phyloP scores from a whole-genome alignment of 2,329 filamentous ascomycete species.

The Pseudogymnoascus destructans region DNA sequence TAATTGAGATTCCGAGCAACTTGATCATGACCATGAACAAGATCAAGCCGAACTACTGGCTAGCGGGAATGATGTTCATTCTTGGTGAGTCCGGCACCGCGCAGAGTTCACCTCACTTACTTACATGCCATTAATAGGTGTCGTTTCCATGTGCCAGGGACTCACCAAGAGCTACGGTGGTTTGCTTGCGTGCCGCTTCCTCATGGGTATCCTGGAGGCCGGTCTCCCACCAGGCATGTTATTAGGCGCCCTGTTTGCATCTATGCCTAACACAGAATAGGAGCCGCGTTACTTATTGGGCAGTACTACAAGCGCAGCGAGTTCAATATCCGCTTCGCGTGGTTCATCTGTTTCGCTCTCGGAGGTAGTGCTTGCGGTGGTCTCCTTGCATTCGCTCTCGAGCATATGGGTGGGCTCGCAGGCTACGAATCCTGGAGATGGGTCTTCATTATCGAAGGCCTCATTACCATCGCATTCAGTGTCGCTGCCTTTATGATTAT shows the following conservation, averaged over 20 bases:
- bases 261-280: slow-evolving; percentile 13
- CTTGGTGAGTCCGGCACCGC: slow-evolving; percentile 26
- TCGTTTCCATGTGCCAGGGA: slow-evolving; percentile 32
- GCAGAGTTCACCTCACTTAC: slow-evolving; percentile 3
- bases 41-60: slow-evolving; percentile 28
- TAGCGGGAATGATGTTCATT: slow-evolving; percentile 31
- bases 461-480: slow-evolving; percentile 12
- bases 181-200: slow-evolving; percentile 18
- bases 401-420: slow-evolving; percentile 29
- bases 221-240: slow-evolving; percentile 23
- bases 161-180: slow-evolving; percentile 30
- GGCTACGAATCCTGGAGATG: slow-evolving; percentile 32
- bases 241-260: slow-evolving; percentile 21
- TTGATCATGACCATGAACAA: slow-evolving; percentile 30
- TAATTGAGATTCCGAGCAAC: slow-evolving; percentile 35
- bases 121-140: slow-evolving; percentile 22
- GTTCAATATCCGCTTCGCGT: slow-evolving; percentile 21
- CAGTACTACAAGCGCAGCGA: slow-evolving; percentile 21
- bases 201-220: slow-evolving; percentile 19
- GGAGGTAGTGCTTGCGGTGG: slow-evolving; percentile 30
- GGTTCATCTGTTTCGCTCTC: slow-evolving; percentile 27
- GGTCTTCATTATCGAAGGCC: slow-evolving; percentile 31
- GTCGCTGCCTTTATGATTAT: slow-evolving; percentile 9
- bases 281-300: not conserved
- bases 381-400: slow-evolving; percentile 31